Percentiles rank a stretch among this genome's conserved stretches.
Conservation (phyloP, 805 yeast species). For the Blastobotrys terrestris region DNA sequence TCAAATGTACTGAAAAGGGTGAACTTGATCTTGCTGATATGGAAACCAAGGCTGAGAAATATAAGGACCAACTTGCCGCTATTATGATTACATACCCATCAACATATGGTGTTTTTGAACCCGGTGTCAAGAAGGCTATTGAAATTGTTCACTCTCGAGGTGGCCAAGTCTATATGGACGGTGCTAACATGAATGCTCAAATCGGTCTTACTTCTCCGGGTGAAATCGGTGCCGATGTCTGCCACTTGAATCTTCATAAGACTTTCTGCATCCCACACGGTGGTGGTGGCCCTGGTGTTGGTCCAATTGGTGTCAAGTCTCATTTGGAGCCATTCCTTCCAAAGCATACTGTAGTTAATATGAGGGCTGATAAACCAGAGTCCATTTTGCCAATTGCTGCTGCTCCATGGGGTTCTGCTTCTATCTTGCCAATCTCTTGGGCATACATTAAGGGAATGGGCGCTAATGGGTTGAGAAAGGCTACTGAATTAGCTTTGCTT, state of each 20-base stretch:
- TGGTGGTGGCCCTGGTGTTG: slow-evolving; percentile 99
- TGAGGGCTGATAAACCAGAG: slow-evolving; percentile 39
- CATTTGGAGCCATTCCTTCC: slow-evolving; percentile 83
- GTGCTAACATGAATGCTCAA: slow-evolving; percentile 99
- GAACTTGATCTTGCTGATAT: slow-evolving; percentile 79
- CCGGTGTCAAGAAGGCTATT: slow-evolving; percentile 78
- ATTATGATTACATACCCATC: slow-evolving; percentile 97
- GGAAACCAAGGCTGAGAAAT: slow-evolving; percentile 60
- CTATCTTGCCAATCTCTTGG: slow-evolving; percentile 88
- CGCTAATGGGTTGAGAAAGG: slow-evolving; percentile 69
- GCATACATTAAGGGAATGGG: slow-evolving; percentile 95
- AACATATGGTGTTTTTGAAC: slow-evolving; percentile 94
- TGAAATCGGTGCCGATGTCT: slow-evolving; percentile 95
- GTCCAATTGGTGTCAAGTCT: slow-evolving; percentile 88
- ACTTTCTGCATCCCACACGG: slow-evolving; percentile 98
- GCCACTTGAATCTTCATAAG: slow-evolving; percentile 94
- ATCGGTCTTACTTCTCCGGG: slow-evolving; percentile 97
- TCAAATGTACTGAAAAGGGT: slow-evolving; percentile 80
- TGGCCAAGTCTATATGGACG: slow-evolving; percentile 95
- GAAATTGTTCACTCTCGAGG: slow-evolving; percentile 80
- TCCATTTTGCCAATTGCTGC: slow-evolving; percentile 72
- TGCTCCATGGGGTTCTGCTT: slow-evolving; percentile 95
- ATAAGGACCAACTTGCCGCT: slow-evolving; percentile 71
- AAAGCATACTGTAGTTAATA: slow-evolving; percentile 54
- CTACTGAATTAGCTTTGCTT: slow-evolving; percentile 86